Evolutionary conservation across 2,329 filamentous ascomycete genomes (phyloP).

Genomic region (Blastomyces emzantsi): DNA sequence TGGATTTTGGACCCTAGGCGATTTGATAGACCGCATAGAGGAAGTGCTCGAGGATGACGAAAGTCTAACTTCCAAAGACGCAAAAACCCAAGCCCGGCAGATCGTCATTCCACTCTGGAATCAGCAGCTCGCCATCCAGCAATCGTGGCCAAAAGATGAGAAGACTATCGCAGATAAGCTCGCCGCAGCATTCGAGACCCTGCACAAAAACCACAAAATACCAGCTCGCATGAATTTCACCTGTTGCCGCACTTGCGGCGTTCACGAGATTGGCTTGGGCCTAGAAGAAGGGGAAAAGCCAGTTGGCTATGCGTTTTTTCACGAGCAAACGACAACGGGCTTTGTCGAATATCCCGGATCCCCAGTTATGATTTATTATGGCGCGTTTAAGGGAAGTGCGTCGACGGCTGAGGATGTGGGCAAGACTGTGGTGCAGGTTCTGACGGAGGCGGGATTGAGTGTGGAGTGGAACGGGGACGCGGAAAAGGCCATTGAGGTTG

Average conservation of each 20-base stretch:
- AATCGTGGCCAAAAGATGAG: not conserved
- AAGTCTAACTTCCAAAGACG: not conserved
- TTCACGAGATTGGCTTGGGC: not conserved
- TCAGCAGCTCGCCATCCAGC: not conserved
- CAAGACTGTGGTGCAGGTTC: not conserved
- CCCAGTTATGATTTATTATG: not conserved
- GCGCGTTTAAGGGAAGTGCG: not conserved
- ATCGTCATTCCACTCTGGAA: conserved; percentile 3
- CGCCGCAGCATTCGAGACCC: not conserved
- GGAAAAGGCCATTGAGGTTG: not conserved
- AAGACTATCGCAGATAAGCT: not conserved
- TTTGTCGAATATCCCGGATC: not conserved
- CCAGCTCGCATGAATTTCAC: conserved; percentile 1
- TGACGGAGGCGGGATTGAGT: not conserved
- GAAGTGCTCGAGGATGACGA: not conserved
- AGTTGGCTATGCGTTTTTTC: conserved; percentile 4
- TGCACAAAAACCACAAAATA: not conserved
- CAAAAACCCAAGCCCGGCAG: not conserved
- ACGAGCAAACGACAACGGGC: not conserved
- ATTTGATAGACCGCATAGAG: not conserved
- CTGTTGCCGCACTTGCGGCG: not conserved
- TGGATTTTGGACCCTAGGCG: not conserved
- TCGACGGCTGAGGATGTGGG: not conserved
- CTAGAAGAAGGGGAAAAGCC: not conserved
- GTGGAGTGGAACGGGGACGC: not conserved